Base-by-base conservation (phyloP, 176 grass and related monocot genomes). In the Triticum aestivum region DNA sequence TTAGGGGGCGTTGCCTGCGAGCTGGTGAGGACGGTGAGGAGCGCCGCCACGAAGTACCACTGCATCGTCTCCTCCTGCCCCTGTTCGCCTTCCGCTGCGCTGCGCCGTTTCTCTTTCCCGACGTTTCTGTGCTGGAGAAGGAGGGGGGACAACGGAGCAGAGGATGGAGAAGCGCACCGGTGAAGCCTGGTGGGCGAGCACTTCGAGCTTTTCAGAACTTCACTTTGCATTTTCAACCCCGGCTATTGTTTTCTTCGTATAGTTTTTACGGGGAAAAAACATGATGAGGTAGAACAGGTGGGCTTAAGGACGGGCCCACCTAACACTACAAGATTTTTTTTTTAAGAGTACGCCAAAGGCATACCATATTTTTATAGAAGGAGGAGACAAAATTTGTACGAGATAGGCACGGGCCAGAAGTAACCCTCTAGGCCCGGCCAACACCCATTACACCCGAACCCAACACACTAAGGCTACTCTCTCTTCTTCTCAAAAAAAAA, bases 11-110 rank as follows among this genome's bases (percentile, higher is more conserved):
- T 35, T 71, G 84, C 96, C 96, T 98, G 96, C 30, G 96, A 98
- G 71, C 96, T 98, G 39, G 93, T 98, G 89, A 98, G 91, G 82
- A 98, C 49, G 34, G 96, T 98, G 86, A 98, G 96, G 67, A 98
- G 90, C 87, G 84, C 93, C 39, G 93, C 90, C 17, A 96, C 91
- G 30, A 92, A 52, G 85, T 91, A 91, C 93, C 96, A 98, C 73
- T 92, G 90, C 96, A 94, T 98, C 87, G 63, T 54, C 74, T 29
- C 20, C 81, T 65, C 62, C 72, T 29, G 38, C 20, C 32, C 64
- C 30, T 73, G 61, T 69, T 35, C 68, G 77, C 65, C 65, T 11
- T 27, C 68, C 7, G 3, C 34, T 29, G 33, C 7, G 4, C 34
- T 35, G 33, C 65, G 32, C 17, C 41, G 32, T 21, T 21, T 17